Conservation (phyloP, 441 rosid genomes). For the Dalechampia spathulata region DNA sequence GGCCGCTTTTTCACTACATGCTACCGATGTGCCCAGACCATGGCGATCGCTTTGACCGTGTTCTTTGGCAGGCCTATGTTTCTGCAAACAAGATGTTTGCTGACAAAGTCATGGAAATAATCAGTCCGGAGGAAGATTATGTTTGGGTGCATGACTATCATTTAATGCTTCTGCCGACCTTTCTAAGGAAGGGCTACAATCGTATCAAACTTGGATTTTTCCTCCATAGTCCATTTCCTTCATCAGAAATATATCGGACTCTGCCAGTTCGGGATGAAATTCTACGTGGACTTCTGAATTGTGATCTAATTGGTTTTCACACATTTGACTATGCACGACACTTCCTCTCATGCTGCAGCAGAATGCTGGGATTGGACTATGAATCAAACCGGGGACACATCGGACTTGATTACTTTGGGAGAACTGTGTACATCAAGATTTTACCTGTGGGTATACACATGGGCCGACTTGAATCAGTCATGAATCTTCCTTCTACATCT, state of each 20-base stretch:
- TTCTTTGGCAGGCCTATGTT: conserved; percentile 85
- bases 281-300: conserved; percentile 69
- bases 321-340: conserved; percentile 93
- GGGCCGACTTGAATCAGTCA: conserved; percentile 82
- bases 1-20: conserved; percentile 99
- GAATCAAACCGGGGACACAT: conserved; percentile 92
- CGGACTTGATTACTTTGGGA: conserved; percentile 89
- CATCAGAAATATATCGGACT: conserved; percentile 83
- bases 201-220: conserved; percentile 86
- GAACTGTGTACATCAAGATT: conserved; percentile 75
- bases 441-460: conserved; percentile 84
- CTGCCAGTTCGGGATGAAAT: conserved; percentile 79
- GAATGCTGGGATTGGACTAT: conserved; percentile 88
- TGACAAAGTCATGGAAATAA: conserved; percentile 82
- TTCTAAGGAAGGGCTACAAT: conserved; percentile 59
- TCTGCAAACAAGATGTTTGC: conserved; percentile 85
- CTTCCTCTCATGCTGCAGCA: conserved; percentile 90
- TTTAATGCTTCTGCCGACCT: conserved; percentile 85
- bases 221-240: conserved; percentile 91
- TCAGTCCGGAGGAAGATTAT: conserved; percentile 76
- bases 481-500: conserved; percentile 64
- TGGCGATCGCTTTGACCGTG: conserved; percentile 82
- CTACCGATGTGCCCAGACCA: conserved; percentile 87
- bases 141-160: conserved; percentile 96
- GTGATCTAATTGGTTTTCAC: conserved; percentile 85